Base-by-base conservation (phyloP, 306 rosid species). In the Ochetophila trinervis region DNA sequence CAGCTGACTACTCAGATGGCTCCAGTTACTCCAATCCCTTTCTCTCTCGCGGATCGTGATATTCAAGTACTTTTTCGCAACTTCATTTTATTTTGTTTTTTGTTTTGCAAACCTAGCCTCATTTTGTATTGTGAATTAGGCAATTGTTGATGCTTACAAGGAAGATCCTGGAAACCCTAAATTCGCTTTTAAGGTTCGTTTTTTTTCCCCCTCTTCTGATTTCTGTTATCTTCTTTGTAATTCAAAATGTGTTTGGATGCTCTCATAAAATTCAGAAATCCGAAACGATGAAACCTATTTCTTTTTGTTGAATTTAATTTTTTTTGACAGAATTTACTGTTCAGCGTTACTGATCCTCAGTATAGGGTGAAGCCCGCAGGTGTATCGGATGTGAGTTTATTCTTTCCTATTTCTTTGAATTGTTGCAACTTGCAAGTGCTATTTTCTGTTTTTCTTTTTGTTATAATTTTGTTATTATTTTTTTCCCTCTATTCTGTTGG, bases 301-400 rank as follows among this genome's bases (percentile, higher is more conserved):
- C 49, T 65, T 53, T 8, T 60, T 78, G 78, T n/a, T n/a, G n/a
- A n/a, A n/a, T n/a, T n/a, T n/a, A n/a, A n/a, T n/a, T n/a, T n/a
- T n/a, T n/a, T n/a, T n/a, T n/a, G n/a, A n/a, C 95, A 94, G 99
- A 95, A 90, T 83, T 83, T 94, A 79, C 80, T 94, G 76, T 90
- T 88, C 75, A 94, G 96, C 58, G 96, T 94, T 2, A 88, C 90
- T 4, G 96, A 94, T 52, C 87, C 90, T 9, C 96, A 83, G 68
- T 88, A 59, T 58, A 90, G 84, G 75, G 84, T 61, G 84, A 94
- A 90, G 80, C 96, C 97, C 45, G 86, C 96, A 67, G 99, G 95
- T 62, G 90, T 90, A 69, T 94, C 96, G 27, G 97, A 94, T 60
- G 99, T 94, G 82, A 90, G 99, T 83, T 70, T 70, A 20, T 72